These are phyloP conservation scores for Rauvolfia tetraphylla DNA, from an alignment of 257 asterid genomes.

Conservation along the genomic window DNA sequence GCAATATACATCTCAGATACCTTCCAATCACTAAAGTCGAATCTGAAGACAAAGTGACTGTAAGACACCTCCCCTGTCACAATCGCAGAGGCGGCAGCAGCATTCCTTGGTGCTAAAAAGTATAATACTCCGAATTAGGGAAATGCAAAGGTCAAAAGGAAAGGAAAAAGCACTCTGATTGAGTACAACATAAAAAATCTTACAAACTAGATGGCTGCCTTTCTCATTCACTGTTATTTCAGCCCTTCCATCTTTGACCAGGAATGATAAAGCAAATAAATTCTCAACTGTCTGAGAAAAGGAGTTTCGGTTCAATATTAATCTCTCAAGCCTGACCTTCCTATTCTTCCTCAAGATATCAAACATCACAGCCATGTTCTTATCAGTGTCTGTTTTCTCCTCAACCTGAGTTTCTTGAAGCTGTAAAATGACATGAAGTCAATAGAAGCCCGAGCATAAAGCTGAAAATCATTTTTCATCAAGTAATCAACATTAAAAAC, in stretches of 20 bases:
- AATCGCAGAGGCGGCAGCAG: constrained; percentile 70
- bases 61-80: constrained; percentile 63
- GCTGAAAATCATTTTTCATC: not conserved
- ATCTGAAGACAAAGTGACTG: constrained; percentile 77
- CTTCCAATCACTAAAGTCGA: constrained; percentile 87
- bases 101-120: constrained; percentile 76
- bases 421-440: constrained; percentile 30
- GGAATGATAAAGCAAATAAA: constrained; percentile 86
- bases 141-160: not conserved
- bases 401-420: constrained; percentile 44
- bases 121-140: constrained; percentile 13
- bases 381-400: constrained; percentile 81
- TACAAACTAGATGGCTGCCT: constrained; percentile 72
- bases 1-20: constrained; percentile 28
- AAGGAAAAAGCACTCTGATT: not conserved
- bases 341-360: constrained; percentile 56
- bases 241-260: constrained; percentile 88
- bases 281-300: constrained; percentile 96
- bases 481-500: not conserved
- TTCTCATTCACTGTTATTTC: constrained; percentile 53
- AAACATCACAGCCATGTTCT: constrained; percentile 88
- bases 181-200: constrained; percentile 18
- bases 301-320: constrained; percentile 61
- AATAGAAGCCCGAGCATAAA: not conserved
- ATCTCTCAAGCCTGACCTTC: constrained; percentile 61